Percentiles rank a stretch among this genome's conserved stretches.
Evolutionary conservation across 2,329 filamentous ascomycete species (phyloP).

Genomic region (Monosporascus sp.): DNA sequence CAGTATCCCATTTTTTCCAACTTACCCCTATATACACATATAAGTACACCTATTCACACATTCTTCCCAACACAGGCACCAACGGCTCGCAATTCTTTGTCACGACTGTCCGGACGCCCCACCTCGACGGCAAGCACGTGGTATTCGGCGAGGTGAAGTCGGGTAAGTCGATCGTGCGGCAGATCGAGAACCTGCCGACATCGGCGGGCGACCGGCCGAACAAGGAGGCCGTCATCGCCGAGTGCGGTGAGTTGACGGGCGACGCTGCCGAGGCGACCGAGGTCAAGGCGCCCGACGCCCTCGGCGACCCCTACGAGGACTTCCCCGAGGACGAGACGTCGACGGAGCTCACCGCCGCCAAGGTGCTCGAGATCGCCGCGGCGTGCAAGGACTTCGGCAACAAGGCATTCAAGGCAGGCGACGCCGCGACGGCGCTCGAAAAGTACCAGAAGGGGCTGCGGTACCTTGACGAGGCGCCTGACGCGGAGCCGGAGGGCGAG

Average conservation of each 20-base stretch:
- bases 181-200: conserved; percentile 80
- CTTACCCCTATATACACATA: not conserved
- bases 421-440: conserved; percentile 65
- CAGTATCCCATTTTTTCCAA: not conserved
- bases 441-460: conserved; percentile 84
- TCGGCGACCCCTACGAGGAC: conserved; percentile 90
- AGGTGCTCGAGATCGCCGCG: conserved; percentile 71
- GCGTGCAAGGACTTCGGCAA: conserved; percentile 92
- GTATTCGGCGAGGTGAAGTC: conserved; percentile 93
- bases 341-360: conserved; percentile 54
- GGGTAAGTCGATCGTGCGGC: conserved; percentile 84
- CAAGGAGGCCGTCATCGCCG: conserved; percentile 65
- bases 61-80: conserved; percentile 51
- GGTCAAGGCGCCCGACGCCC: conserved; percentile 67
- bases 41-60: conserved; percentile 1
- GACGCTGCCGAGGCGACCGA: conserved; percentile 62
- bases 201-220: conserved; percentile 71
- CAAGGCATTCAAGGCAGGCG: conserved; percentile 78
- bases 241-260: conserved; percentile 81
- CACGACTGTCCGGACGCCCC: conserved; percentile 90
- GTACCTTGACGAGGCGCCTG: conserved; percentile 60
- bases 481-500: conserved; percentile 59
- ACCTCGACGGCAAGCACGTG: conserved; percentile 94
- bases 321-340: conserved; percentile 77
- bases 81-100: conserved; percentile 99